Conservation (phyloP, 768 basidiomycete genomes). For the Auricularia sp. region DNA sequence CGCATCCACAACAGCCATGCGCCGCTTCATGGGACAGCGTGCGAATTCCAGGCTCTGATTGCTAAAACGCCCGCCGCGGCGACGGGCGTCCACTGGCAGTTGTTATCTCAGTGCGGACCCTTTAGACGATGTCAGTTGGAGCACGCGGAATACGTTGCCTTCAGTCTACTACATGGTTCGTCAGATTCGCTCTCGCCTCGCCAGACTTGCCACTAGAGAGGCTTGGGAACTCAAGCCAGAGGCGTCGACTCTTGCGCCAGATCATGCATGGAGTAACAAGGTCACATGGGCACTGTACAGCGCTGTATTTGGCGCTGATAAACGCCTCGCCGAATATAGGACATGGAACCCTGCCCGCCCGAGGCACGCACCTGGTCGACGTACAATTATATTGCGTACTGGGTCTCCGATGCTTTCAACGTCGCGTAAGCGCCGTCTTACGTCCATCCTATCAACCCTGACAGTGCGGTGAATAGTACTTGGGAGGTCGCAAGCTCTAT, state of each 20-base stretch:
- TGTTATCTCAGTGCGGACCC: no score
- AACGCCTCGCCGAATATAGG: background rate
- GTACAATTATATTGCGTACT: conserved; percentile 57
- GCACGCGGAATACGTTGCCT: background rate
- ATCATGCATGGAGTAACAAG: conserved; percentile 53
- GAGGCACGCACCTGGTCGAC: conserved; percentile 55
- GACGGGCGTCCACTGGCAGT: no score
- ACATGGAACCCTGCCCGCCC: conserved; percentile 58
- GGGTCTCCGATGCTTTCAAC: conserved; percentile 24
- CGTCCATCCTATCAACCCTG: conserved; percentile 13
- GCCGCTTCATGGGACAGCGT: no score
- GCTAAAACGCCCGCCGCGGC: no score
- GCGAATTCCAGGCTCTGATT: no score
- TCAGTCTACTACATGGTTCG: background rate
- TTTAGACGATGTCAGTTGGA: no score
- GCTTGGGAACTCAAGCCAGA: conserved; percentile 43
- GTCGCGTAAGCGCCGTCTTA: background rate
- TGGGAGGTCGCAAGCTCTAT: conserved; percentile 51
- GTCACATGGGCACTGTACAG: conserved; percentile 21
- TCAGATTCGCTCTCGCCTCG: background rate
- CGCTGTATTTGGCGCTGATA: background rate
- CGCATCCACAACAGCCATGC: no score
- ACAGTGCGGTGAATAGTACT: conserved; percentile 5
- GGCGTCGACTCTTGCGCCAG: conserved; percentile 46
- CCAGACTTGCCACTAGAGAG: background rate